Percentiles rank a stretch among this genome's conserved stretches.
Evolutionary conservation across 768 basidiomycete genomes (phyloP).

Genomic region (Trametes sanguinea): DNA sequence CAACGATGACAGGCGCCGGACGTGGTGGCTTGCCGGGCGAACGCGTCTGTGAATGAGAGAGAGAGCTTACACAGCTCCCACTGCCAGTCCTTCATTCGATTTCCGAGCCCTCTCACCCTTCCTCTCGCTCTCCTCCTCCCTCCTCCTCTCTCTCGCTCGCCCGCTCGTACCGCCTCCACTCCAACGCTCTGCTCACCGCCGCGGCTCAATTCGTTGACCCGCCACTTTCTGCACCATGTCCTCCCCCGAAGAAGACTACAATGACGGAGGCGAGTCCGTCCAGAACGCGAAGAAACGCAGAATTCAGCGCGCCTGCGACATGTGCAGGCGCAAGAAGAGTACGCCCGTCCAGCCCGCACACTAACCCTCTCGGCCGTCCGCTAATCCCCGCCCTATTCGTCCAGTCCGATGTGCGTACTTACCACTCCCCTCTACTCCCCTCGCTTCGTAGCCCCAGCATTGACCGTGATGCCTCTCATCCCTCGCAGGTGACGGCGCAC

Average conservation of each 20-base stretch:
- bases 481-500: conserved; percentile 64
- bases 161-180: not conserved
- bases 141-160: not conserved
- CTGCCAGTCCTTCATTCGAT: no score
- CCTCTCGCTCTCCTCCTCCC: not conserved
- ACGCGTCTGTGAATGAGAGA: not conserved
- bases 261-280: conserved; percentile 42
- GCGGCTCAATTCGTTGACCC: not conserved
- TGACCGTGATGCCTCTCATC: not conserved
- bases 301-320: conserved; percentile 79
- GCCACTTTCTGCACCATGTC: conserved; percentile 44
- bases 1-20: no score
- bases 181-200: not conserved
- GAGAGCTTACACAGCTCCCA: no score
- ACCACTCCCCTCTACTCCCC: not conserved
- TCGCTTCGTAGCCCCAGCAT: not conserved
- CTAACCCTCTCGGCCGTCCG: not conserved
- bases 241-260: conserved; percentile 65
- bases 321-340: conserved; percentile 86
- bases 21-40: not conserved
- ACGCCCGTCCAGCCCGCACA: conserved; percentile 29
- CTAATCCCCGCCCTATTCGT: not conserved
- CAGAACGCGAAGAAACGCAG: conserved; percentile 62
- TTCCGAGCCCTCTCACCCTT: not conserved
- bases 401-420: conserved; percentile 63